These are phyloP conservation scores for Cicer judaicum DNA, from an alignment of 306 rosid species.

Conservation along the genomic window DNA sequence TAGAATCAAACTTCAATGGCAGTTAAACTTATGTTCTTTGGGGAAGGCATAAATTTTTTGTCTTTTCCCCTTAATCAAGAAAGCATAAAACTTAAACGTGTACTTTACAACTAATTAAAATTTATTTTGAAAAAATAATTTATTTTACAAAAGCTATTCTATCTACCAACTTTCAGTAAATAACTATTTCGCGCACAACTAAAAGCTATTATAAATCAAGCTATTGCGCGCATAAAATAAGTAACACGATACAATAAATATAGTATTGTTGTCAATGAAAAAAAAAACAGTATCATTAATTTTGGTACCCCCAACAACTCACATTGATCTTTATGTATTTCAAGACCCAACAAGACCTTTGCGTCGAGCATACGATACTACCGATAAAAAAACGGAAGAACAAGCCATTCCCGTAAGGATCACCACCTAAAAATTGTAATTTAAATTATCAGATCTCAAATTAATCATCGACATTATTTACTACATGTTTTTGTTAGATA, in stretches of 20 bases:
- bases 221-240: background rate
- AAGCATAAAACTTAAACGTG: background rate
- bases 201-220: too few species aligned
- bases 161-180: too few species aligned
- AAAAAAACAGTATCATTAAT: background rate
- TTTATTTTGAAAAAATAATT: too few species aligned
- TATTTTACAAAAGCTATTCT: too few species aligned
- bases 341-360: constrained; percentile 92
- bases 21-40: too few species aligned
- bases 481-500: too few species aligned
- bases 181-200: too few species aligned
- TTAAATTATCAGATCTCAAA: background rate
- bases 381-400: constrained; percentile 60
- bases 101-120: background rate
- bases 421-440: constrained; percentile 66
- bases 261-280: background rate
- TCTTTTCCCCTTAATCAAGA: too few species aligned
- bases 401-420: constrained; percentile 63
- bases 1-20: background rate
- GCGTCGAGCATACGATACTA: constrained; percentile 79
- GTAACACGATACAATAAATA: background rate
- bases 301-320: constrained; percentile 27
- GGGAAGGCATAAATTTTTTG: background rate
- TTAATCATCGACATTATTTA: too few species aligned
- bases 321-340: constrained; percentile 33